A percentile compares a stretch with the other conserved stretches of the same genome.
phyloP scores from a whole-genome alignment of 768 basidiomycete species.

The Amanita subjunquillea region DNA sequence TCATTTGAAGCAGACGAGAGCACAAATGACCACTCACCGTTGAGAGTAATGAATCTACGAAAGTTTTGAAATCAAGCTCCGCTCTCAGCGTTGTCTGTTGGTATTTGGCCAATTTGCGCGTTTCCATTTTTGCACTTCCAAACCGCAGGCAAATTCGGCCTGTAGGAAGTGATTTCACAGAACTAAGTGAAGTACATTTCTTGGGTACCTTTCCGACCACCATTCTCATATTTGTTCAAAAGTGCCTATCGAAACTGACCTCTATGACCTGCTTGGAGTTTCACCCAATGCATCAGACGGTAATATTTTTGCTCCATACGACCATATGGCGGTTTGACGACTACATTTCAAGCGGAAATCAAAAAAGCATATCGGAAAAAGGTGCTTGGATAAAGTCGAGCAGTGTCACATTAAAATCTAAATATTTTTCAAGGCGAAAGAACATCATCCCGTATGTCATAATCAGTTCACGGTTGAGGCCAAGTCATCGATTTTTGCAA shows the following conservation, averaged over 20 bases:
- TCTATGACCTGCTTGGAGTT: conserved; percentile 83
- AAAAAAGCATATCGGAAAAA: conserved; percentile 93
- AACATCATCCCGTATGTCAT: conserved; percentile 67
- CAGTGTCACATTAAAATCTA: conserved; percentile 10
- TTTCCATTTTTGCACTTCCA: conserved; percentile 4
- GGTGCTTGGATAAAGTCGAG: conserved; percentile 31
- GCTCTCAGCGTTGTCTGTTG: conserved; percentile 18
- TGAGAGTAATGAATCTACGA: not conserved
- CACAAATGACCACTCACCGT: conserved; percentile 11
- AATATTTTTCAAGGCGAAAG: conserved; percentile 52
- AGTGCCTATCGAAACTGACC: conserved; percentile 71
- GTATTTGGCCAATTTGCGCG: conserved; percentile 6
- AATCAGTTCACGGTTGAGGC: not conserved
- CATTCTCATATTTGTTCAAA: not conserved
- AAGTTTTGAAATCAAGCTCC: conserved; percentile 16
- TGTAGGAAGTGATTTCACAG: not conserved
- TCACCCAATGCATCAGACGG: conserved; percentile 61
- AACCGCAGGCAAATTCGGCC: conserved; percentile 4
- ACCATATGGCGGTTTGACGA: conserved; percentile 8
- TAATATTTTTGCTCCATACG: conserved; percentile 16
- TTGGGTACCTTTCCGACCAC: not conserved
- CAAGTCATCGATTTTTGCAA: conserved; percentile 1
- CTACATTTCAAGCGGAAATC: conserved; percentile 53
- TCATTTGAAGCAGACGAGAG: conserved; percentile 28
- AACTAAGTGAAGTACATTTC: conserved; percentile 5